A percentile compares a stretch with the other conserved stretches of the same genome.
Conservation (phyloP, 2,329 filamentous ascomycete species). For the Teratosphaeria zuluensis region DNA sequence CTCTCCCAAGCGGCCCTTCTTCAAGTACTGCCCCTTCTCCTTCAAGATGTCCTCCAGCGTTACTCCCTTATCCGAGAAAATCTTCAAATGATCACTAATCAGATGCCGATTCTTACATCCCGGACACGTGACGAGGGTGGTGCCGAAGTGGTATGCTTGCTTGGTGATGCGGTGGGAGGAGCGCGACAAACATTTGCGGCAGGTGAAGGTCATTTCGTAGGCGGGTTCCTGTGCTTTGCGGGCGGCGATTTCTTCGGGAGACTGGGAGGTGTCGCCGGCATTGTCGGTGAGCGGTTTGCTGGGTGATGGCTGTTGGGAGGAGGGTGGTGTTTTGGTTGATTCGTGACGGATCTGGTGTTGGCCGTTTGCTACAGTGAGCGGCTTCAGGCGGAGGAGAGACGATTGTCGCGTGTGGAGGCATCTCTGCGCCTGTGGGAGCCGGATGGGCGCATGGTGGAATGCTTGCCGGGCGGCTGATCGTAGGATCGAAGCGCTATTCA, state of each 20-base stretch:
- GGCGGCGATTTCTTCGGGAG: slow-evolving; percentile 25
- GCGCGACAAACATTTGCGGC: slow-evolving; percentile 63
- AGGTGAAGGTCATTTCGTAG: slow-evolving; percentile 88
- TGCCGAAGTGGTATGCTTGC: slow-evolving; percentile 88
- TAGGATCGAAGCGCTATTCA: neutral
- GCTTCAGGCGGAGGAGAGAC: slow-evolving; percentile 8
- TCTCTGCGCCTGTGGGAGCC: slow-evolving; percentile 13
- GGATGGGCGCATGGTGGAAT: slow-evolving; percentile 2
- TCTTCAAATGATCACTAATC: slow-evolving; percentile 81
- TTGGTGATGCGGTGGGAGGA: slow-evolving; percentile 84
- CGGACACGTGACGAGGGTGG: slow-evolving; percentile 81
- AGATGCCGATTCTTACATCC: slow-evolving; percentile 78
- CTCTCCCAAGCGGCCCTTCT: slow-evolving; percentile 59
- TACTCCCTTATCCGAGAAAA: slow-evolving; percentile 61
- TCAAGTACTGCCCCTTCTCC: slow-evolving; percentile 65
- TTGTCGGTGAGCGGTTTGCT: slow-evolving; percentile 20
- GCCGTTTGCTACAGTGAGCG: neutral
- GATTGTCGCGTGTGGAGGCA: slow-evolving; percentile 3
- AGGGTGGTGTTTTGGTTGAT: neutral
- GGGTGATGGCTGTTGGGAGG: slow-evolving; percentile 1
- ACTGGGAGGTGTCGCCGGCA: slow-evolving; percentile 13
- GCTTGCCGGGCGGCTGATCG: neutral
- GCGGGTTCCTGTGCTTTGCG: slow-evolving; percentile 48
- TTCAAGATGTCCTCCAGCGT: slow-evolving; percentile 70
- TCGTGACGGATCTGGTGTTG: slow-evolving; percentile 6